Conservation (phyloP, 2,329 filamentous ascomycete species). For the Pseudogymnoascus sp. region DNA sequence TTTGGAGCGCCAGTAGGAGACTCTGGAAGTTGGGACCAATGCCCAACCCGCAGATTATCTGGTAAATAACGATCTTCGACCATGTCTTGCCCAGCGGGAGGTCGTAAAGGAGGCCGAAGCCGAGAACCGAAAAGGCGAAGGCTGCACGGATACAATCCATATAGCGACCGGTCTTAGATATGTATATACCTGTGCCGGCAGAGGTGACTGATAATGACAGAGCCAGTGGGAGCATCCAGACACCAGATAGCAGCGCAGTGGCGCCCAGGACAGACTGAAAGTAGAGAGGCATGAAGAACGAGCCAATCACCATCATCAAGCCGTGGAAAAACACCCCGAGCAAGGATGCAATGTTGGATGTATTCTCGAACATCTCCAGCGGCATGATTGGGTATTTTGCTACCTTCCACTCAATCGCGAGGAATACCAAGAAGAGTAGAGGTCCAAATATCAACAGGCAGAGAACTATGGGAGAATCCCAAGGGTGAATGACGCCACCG, state of each 20-base stretch:
- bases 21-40: constrained; percentile 63
- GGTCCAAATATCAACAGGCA: constrained; percentile 53
- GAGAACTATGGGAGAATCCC: constrained; percentile 25
- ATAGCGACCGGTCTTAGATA: constrained; percentile 59
- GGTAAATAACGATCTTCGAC: constrained; percentile 50
- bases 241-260: constrained; percentile 63
- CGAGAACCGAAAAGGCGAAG: constrained; percentile 52
- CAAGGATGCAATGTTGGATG: constrained; percentile 59
- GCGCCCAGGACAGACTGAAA: constrained; percentile 69
- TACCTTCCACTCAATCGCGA: constrained; percentile 63
- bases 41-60: constrained; percentile 56
- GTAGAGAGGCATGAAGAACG: constrained; percentile 47
- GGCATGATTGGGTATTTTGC: constrained; percentile 76
- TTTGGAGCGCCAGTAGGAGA: constrained; percentile 60
- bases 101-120: constrained; percentile 56
- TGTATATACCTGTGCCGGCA: constrained; percentile 46
- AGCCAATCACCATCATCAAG: constrained; percentile 30
- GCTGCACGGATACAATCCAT: constrained; percentile 51
- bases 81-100: constrained; percentile 48
- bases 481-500: constrained; percentile 66
- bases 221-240: constrained; percentile 66
- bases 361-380: constrained; percentile 56
- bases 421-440: constrained; percentile 50
- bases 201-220: constrained; percentile 59
- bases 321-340: constrained; percentile 64